Evolutionary conservation across 2,329 filamentous ascomycete genomes (phyloP), one percentile per base, ranked within the genome.

Genomic region (Gnomoniopsis sp.): DNA sequence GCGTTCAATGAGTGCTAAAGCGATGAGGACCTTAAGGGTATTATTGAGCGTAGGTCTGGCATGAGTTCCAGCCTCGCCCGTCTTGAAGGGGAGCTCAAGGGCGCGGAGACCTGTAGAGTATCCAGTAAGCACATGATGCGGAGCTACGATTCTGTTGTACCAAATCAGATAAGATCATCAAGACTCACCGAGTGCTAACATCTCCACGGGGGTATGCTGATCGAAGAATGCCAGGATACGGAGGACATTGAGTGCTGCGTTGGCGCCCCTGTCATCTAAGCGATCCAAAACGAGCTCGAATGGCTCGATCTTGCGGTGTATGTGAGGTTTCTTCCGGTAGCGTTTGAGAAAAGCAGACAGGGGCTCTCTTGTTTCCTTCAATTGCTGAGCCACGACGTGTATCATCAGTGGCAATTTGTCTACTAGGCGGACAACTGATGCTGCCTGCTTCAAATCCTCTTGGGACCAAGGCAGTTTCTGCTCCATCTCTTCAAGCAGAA

Each of bases 341-440:
- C 80, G 80, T 60, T 78, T 77, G n/a, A 86, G 72, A 61, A 87
- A 89, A 62, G 78, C 84, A 1, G 82, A 79, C 3, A 89, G 74
- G 0, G 86, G 83, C 62, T 87, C 86, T 19, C 78, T 75, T 0
- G 84, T 86, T 2, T 81, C 79, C 57, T 82, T 85, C 15, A 89
- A 73, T 36, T 86, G 79, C 62, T 84, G 80, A 1, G 85, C 85
- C 2, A 87, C 83, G 0, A 86, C 83, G 64, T 89, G 86, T 21
- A 90, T 87, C 62, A 88, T 88, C 7, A 89, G 74, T 1, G 88
- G 87, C 15, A 90, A 73, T 56, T 84, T 80, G 22, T 85, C 85
- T 73, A 89, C 85, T 49, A 86, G 71, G 47, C 81, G 77, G 1
- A 89, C 86, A 17, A 90, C 67, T 59, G 88, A 81, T n/a, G 76